Percentiles rank a stretch among this genome's conserved stretches.
Evolutionary conservation across 208 protist genomes (phyloP).

Genomic region (Polymyxa betae): DNA sequence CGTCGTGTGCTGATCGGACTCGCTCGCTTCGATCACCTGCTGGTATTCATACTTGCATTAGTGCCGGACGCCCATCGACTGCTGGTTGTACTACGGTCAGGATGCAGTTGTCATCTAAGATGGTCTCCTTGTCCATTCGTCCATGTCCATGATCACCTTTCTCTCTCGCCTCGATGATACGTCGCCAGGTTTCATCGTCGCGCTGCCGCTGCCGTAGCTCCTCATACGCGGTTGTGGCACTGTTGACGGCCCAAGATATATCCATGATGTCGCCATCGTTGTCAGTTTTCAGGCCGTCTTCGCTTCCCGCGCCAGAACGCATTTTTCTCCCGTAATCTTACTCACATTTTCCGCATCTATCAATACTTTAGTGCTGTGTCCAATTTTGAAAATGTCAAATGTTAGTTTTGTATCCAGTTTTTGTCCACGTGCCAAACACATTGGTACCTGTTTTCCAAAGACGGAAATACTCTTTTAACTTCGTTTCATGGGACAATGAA

Average conservation of each 20-base stretch:
- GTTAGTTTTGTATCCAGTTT: too few relatives aligned
- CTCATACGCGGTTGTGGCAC: too few relatives aligned
- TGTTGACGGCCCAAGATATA: neutral
- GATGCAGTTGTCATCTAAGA: neutral
- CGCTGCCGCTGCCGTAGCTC: neutral
- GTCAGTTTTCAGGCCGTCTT: neutral
- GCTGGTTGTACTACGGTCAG: neutral
- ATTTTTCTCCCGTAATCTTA: too few relatives aligned
- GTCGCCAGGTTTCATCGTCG: neutral
- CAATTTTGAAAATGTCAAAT: too few relatives aligned
- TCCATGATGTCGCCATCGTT: neutral
- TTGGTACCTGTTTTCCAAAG: too few relatives aligned
- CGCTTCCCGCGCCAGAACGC: too few relatives aligned
- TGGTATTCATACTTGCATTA: neutral
- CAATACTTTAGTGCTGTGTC: too few relatives aligned
- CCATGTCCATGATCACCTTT: neutral
- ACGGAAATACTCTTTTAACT: too few relatives aligned
- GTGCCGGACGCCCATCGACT: neutral
- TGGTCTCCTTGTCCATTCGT: too few relatives aligned
- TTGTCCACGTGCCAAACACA: too few relatives aligned
- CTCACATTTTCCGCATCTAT: too few relatives aligned
- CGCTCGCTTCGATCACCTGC: neutral
- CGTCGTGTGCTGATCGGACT: neutral
- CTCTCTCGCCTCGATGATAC: neutral
- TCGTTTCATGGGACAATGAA: too few relatives aligned